Base-by-base conservation (phyloP, 2,329 filamentous ascomycete species). In the Colletotrichum cereale region DNA sequence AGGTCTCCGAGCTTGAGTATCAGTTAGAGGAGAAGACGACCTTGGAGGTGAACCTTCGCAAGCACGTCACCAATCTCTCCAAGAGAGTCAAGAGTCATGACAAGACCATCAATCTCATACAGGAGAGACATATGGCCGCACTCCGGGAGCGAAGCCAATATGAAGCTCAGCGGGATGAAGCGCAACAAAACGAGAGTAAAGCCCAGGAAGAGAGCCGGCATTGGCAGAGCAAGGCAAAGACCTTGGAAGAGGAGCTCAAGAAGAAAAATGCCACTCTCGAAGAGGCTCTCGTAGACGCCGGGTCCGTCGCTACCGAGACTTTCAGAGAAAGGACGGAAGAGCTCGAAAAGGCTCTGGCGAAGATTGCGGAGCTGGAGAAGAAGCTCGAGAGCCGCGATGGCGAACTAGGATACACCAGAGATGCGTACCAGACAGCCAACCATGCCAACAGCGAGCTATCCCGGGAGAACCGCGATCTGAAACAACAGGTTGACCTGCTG, bases 401-500 rank as follows among this genome's bases (percentile, higher is more conserved):
- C 18, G 87, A 90, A 5, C 81, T 86, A 34, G 87, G 90, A 2
- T 93, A 90, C 75, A 81, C 85, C 16, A 86, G 88, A 63, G 83
- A 84, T 5, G 82, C 86, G 12, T 93, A 92, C 75, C 90, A 92
- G 75, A 83, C 86, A 29, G 86, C 87, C 1, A 89, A 88, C 11
- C 84, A 84, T 40, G 78, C 82, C 1, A 85, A 84, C 2, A 81
- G 81, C 18, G 81, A 83, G 21, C 79, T 89, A 3, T 79, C 81
- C 26, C 76, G 80, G 2, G 85, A 89, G 75, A 87, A 87, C 73
- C 78, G 78, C 24, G 80, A 82, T 10, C 82, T 91, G 2, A 81
- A 82, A 63, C 77, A 76, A 12, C 79, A 81, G 34, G 79, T 85
- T 21, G 78, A 79, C 26, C 80, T 84, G 5, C 81, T 89, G 1